phyloP scores from a whole-genome alignment of 2,329 filamentous ascomycete genomes.

The Ceratocystis cubensis region DNA sequence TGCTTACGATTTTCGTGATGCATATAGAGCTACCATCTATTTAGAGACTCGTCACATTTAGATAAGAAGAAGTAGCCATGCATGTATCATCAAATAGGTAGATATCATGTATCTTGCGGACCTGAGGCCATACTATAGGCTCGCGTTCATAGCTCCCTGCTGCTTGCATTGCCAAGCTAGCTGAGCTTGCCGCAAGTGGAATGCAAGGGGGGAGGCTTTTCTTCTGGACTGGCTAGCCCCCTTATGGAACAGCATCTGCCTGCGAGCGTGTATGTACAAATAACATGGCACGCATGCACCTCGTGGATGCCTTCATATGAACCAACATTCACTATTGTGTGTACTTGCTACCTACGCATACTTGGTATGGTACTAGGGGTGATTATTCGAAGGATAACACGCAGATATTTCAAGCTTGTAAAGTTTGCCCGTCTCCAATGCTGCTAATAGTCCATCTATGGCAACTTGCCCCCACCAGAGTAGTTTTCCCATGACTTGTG shows the following conservation, averaged over 20 bases:
- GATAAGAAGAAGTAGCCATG: not conserved
- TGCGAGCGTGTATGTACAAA: not conserved
- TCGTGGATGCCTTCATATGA: too few relatives aligned
- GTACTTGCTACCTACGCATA: too few relatives aligned
- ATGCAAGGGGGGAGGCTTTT: not conserved
- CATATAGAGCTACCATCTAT: not conserved
- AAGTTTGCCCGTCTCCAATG: too few relatives aligned
- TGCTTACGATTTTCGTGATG: not conserved
- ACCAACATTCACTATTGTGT: too few relatives aligned
- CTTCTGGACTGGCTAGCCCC: not conserved
- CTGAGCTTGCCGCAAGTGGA: not conserved
- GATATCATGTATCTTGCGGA: not conserved
- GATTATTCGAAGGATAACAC: too few relatives aligned
- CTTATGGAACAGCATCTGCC: not conserved
- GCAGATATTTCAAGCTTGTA: too few relatives aligned
- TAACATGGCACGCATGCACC: too few relatives aligned
- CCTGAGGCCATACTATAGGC: not conserved
- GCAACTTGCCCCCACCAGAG: too few relatives aligned
- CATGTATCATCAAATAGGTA: not conserved
- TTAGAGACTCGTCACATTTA: not conserved
- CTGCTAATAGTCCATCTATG: too few relatives aligned
- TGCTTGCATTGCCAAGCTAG: not conserved
- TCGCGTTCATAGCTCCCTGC: not conserved
- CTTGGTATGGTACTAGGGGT: too few relatives aligned
- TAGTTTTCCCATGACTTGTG: too few relatives aligned